phyloP scores from a whole-genome alignment of 2,329 filamentous ascomycete species.

The Aspergillus fumigatiaffinis region DNA sequence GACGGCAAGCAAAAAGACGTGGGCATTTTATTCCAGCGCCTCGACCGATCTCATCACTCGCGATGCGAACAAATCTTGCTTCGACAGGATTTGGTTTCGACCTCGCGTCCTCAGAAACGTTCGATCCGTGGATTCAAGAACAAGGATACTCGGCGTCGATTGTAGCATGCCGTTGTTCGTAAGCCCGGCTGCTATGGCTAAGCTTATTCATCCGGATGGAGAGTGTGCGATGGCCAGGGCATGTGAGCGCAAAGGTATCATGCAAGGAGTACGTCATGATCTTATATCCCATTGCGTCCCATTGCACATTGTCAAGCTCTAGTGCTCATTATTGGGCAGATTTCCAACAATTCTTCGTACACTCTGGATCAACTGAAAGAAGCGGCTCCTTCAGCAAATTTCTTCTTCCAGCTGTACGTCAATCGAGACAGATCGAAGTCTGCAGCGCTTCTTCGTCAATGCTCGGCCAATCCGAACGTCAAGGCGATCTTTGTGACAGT shows the following conservation, averaged over 20 bases:
- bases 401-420: conserved; percentile 56
- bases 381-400: conserved; percentile 39
- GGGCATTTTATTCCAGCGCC: conserved; percentile 66
- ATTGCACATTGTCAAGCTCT: conserved; percentile 1
- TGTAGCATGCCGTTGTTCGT: conserved; percentile 59
- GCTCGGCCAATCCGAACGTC: conserved; percentile 39
- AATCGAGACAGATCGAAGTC: conserved; percentile 50
- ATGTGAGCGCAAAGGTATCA: conserved; percentile 49
- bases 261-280: conserved; percentile 47
- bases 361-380: conserved; percentile 52
- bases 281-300: not conserved
- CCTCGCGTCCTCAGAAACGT: conserved; percentile 58
- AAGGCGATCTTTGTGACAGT: conserved; percentile 52
- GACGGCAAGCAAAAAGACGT: conserved; percentile 59
- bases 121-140: conserved; percentile 46
- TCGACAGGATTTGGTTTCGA: conserved; percentile 56
- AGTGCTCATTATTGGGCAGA: conserved; percentile 18
- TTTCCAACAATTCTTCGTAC: conserved; percentile 61
- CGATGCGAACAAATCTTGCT: conserved; percentile 52
- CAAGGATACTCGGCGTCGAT: conserved; percentile 53
- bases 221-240: conserved; percentile 57
- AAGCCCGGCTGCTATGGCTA: conserved; percentile 62
- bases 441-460: conserved; percentile 42
- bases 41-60: conserved; percentile 60
- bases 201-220: conserved; percentile 61